Percentiles rank a stretch among this genome's conserved stretches.
Conservation (phyloP, 139 green algal genomes). For the Coelastrella sp. region DNA sequence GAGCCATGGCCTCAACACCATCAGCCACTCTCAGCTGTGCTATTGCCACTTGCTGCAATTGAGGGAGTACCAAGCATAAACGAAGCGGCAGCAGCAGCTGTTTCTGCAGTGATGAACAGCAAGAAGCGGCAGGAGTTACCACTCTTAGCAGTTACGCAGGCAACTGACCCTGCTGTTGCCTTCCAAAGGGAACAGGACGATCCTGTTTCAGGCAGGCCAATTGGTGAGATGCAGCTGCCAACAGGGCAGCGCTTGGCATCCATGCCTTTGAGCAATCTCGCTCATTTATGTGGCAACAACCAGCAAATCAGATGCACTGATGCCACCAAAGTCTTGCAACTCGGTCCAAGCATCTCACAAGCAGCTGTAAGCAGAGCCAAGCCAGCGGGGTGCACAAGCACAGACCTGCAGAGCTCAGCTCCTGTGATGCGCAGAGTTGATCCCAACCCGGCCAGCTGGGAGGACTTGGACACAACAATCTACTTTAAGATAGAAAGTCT, state of each 20-base stretch:
- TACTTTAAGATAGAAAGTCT: constrained; percentile 38
- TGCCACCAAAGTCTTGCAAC: too few relatives aligned
- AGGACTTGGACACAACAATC: not conserved
- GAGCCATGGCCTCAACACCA: not conserved
- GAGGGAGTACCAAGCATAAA: too few relatives aligned
- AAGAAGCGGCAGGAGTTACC: constrained; percentile 1
- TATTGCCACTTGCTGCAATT: not conserved
- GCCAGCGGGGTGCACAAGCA: not conserved
- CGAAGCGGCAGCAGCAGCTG: not conserved
- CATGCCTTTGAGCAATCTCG: too few relatives aligned
- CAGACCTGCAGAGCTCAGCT: not conserved
- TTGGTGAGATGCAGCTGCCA: not conserved
- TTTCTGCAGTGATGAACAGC: not conserved
- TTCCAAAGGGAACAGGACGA: not conserved
- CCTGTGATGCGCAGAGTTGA: constrained; percentile 5
- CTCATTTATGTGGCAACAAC: too few relatives aligned
- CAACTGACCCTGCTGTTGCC: not conserved
- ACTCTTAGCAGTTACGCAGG: not conserved
- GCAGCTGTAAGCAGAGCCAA: not conserved
- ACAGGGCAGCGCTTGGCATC: not conserved
- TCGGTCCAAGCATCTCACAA: too few relatives aligned
- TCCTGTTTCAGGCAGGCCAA: not conserved
- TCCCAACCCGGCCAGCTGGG: not conserved
- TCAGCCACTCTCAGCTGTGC: not conserved
- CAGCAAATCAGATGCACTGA: too few relatives aligned